Evolutionary conservation across 805 yeast genomes (phyloP), one percentile per base, ranked within the genome.

Genomic region (Scheffersomyces coipomensis): DNA sequence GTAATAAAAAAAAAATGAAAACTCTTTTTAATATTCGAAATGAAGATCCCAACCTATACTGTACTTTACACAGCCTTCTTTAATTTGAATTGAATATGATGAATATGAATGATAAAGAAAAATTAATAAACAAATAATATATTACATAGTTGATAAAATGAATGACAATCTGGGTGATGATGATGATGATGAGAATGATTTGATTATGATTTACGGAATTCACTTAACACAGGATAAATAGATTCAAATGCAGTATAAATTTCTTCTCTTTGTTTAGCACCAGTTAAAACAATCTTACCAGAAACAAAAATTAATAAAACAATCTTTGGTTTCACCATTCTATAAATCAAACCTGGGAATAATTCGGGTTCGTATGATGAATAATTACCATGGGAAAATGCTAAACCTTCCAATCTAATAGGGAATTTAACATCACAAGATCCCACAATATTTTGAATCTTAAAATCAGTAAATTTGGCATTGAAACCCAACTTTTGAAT

Each of bases 321-420:
- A 68, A 93, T 93, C 66, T 93, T 93, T 13, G 99, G 99, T 64
- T 91, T 91, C 53, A 93, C 99, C 99, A 93, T 93, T 77, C 99
- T 88, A 75, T 93, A 93, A 68, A 93, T 93, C 53, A 93, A 77
- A 58, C 99, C 99, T 2, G 99, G 99, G 66, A 93, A 93, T 60
- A 93, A 73, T 66, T 93, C 99, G 3, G 99, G 99, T 66, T 93
- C 99, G 60, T 93, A 93, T 13, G 97, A 88, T 48, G 96, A 85
- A 91, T 93, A 93, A 71, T 96, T 88, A 43, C 99, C 99, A 76
- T 93, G 99, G 52, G 95, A 83, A 62, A 90, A 93, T 3, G 99
- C 99, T 55, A 93, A 77, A 43, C 99, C 99, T 71, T 93, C 99
- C 49, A 93, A 73, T 62, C 99, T 81, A 49, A 93, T 93, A 15